These are phyloP conservation scores for Coemansia sp. DNA, from an alignment of 192 early-diverging fungal species.

Conservation along the genomic window DNA sequence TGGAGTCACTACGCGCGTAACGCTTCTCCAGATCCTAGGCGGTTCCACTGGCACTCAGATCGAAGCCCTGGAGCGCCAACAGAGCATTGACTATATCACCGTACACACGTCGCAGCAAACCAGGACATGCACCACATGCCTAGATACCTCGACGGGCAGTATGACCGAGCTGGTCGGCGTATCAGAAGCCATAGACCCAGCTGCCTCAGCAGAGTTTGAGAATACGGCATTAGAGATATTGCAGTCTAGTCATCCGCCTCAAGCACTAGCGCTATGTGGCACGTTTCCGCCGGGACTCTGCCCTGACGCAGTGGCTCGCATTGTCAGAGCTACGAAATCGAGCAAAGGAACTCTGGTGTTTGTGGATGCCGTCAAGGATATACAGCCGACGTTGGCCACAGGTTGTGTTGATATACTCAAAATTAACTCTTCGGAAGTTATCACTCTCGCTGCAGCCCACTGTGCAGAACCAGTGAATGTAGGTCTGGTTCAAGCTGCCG, in stretches of 20 bases:
- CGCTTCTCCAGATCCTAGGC: conserved; percentile 36
- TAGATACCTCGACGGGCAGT: conserved; percentile 21
- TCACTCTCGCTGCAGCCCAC: conserved; percentile 5
- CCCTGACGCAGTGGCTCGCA: conserved; percentile 12
- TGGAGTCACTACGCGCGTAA: conserved; percentile 12
- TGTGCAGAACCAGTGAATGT: too few species aligned
- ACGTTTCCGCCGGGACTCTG: conserved; percentile 32
- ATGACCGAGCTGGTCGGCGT: conserved; percentile 46
- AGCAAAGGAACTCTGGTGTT: conserved; percentile 24
- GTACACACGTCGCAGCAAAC: conserved; percentile 15
- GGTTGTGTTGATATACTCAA: conserved; percentile 32
- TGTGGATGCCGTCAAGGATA: conserved; percentile 39
- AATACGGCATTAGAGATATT: conserved; percentile 8
- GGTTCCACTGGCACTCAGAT: conserved; percentile 31
- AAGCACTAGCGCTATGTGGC: conserved; percentile 38
- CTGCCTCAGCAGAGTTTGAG: conserved; percentile 16
- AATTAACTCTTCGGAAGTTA: conserved; percentile 27
- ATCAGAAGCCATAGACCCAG: conserved; percentile 16
- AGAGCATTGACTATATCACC: conserved; percentile 25
- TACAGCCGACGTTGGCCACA: conserved; percentile 27
- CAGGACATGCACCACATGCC: conserved; percentile 35
- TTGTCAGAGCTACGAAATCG: conserved; percentile 1
- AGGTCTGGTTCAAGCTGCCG: conserved; percentile 11
- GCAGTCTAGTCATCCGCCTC: background rate
- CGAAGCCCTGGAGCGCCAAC: conserved; percentile 21